phyloP scores from a whole-genome alignment of 306 rosid genomes.

The Lathyrus tuberosus region DNA sequence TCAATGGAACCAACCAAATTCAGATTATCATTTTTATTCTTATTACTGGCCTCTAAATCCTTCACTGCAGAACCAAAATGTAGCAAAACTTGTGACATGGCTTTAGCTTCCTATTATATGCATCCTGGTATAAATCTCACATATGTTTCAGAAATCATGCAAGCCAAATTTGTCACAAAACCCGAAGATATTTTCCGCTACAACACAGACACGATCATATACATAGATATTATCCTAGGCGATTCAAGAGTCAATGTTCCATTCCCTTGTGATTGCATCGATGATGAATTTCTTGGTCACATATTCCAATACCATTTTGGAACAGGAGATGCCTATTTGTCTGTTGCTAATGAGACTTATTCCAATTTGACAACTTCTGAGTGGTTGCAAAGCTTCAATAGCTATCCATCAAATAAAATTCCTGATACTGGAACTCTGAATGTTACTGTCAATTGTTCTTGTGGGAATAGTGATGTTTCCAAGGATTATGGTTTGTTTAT shows the following conservation, averaged over 20 bases:
- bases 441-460: slow-evolving; percentile 65
- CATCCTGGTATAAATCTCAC: slow-evolving; percentile 17
- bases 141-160: slow-evolving; percentile 30
- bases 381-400: slow-evolving; percentile 48
- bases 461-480: slow-evolving; percentile 59
- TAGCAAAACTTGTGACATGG: slow-evolving; percentile 45
- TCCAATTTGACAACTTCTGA: slow-evolving; percentile 53
- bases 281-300: slow-evolving; percentile 54
- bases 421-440: slow-evolving; percentile 38
- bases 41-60: slow-evolving; percentile 9
- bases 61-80: slow-evolving; percentile 54
- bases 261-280: slow-evolving; percentile 60
- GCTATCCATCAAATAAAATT: slow-evolving; percentile 30
- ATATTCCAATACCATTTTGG: slow-evolving; percentile 42
- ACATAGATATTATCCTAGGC: background rate
- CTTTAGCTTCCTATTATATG: slow-evolving; percentile 65
- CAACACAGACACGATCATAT: slow-evolving; percentile 37
- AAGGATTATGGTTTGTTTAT: slow-evolving; percentile 63
- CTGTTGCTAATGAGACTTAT: slow-evolving; percentile 39
- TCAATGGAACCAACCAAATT: slow-evolving; percentile 10
- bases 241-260: slow-evolving; percentile 54
- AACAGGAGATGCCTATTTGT: slow-evolving; percentile 34
- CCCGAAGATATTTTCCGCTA: slow-evolving; percentile 36
- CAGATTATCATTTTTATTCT: slow-evolving; percentile 19
- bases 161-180: slow-evolving; percentile 6